Conservation (phyloP, 768 basidiomycete genomes). For the Aureoboletus auriporus region DNA sequence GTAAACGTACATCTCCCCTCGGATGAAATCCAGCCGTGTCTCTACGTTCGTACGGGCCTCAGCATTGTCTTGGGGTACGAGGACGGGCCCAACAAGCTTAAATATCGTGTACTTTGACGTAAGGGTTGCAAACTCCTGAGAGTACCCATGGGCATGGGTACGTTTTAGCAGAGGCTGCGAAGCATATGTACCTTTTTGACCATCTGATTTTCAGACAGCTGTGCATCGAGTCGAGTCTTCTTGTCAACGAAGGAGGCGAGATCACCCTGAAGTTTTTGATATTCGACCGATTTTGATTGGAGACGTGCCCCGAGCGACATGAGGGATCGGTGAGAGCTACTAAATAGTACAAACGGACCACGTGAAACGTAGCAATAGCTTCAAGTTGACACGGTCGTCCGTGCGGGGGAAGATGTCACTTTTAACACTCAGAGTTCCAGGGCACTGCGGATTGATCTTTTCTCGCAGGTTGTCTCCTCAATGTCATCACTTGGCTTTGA, state of each 20-base stretch:
- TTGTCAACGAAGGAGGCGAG: conserved; percentile 71
- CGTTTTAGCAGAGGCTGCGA: background rate
- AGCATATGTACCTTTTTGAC: conserved; percentile 70
- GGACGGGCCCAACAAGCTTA: conserved; percentile 88
- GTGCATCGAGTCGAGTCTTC: conserved; percentile 84
- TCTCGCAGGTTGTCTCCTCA: background rate
- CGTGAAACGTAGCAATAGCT: conserved; percentile 6
- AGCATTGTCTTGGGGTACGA: conserved; percentile 82
- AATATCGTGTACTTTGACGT: conserved; percentile 77
- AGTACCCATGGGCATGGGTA: background rate
- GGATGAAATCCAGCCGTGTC: conserved; percentile 87
- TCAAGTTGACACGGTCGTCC: conserved; percentile 6
- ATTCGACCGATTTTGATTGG: conserved; percentile 68
- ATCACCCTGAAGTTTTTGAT: conserved; percentile 77
- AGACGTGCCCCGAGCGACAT: conserved; percentile 60
- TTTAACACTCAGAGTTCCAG: background rate
- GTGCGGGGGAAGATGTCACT: background rate
- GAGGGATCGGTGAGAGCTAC: conserved; percentile 10
- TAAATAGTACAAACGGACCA: conserved; percentile 2
- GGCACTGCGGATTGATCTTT: background rate
- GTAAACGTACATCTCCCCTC: conserved; percentile 70
- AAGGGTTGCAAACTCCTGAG: conserved; percentile 77
- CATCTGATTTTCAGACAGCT: conserved; percentile 85
- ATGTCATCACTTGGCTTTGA: conserved; percentile 39
- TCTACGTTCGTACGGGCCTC: conserved; percentile 89